Evolutionary conservation across 257 asterid species (phyloP), one percentile per base, ranked within the genome.

Genomic region (Solanum rostratum): DNA sequence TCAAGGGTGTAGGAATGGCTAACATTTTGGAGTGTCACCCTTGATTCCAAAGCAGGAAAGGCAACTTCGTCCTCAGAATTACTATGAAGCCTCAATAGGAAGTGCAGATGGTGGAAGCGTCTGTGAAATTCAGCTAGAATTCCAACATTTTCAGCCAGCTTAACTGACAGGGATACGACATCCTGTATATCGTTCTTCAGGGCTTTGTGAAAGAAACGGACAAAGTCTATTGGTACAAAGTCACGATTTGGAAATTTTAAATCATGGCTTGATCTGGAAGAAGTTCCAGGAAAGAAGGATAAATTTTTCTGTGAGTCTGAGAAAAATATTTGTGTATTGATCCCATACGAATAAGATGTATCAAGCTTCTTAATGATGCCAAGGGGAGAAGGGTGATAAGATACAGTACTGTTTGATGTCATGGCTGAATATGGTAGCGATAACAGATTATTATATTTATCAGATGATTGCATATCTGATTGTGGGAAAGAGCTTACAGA

Each of bases 41-140:
- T 95, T 29, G 93, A 90, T 84, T 95, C 99, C 83, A 95, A 87
- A 84, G 95, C 94, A 12, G 99, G 99, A 85, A 95, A 95, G 71
- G 89, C 89, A 86, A 93, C 85, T 85, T 88, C 63, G 50, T 92
- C 97, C 88, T 95, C 98, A 24, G 96, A 89, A 85, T 84, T 86
- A 83, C 96, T 93, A 81, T 95, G 98, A 84, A 86, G 12, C 68
- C 89, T 90, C 73, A 91, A 94, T 65, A 95, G 86, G 84, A 79
- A 86, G 49, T 88, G 91, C 73, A 95, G 57, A 84, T 86, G 88
- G 29, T 88, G 87, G 87, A 93, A 93, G 70, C 90, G 84, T 45
- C 84, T 91, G 82, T 81, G 85, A 76, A 95, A 94, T 87, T 92
- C 92, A 2, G 85, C 66, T 84, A 95, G 88, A 84, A 86, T 53